phyloP scores from a whole-genome alignment of 228 moss, liverwort and hornwort species.

The Sphagnum fallax region DNA sequence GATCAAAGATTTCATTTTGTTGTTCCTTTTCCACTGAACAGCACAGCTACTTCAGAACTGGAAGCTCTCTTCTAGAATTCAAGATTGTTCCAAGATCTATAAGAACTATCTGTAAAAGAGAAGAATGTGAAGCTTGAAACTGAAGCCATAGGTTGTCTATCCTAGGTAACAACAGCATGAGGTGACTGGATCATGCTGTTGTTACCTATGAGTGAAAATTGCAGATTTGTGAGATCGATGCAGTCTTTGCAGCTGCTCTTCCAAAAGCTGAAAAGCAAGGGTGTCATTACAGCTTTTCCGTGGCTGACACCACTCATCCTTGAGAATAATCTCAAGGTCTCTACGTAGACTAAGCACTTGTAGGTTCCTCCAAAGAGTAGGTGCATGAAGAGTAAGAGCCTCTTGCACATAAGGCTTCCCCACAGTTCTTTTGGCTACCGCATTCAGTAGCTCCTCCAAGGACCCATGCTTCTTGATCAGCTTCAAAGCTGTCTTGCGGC shows the following conservation, averaged over 20 bases:
- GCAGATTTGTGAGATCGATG: neutral
- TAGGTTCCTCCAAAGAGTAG: conserved; percentile 58
- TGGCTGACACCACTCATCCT: conserved; percentile 64
- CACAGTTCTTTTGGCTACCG: conserved; percentile 66
- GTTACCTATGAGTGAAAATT: neutral
- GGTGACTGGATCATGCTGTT: no score
- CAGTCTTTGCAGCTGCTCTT: conserved; percentile 28
- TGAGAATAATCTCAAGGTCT: conserved; percentile 50
- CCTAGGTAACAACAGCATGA: no score
- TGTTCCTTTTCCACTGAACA: no score
- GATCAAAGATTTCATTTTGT: no score
- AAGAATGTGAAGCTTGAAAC: no score
- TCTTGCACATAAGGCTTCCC: conserved; percentile 81
- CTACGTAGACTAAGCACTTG: conserved; percentile 64
- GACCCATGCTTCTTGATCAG: conserved; percentile 90
- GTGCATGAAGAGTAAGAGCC: conserved; percentile 55
- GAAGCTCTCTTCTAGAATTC: no score
- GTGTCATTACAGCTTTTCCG: conserved; percentile 52
- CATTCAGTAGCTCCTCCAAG: conserved; percentile 60
- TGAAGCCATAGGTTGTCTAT: no score
- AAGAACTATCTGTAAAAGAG: no score
- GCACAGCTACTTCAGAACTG: no score
- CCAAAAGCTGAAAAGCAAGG: conserved; percentile 47
- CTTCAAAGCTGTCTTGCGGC: conserved; percentile 81
- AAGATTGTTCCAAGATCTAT: no score